Base-by-base conservation (phyloP, 352 stramenopile genomes). In the Pythium folliculosum region DNA sequence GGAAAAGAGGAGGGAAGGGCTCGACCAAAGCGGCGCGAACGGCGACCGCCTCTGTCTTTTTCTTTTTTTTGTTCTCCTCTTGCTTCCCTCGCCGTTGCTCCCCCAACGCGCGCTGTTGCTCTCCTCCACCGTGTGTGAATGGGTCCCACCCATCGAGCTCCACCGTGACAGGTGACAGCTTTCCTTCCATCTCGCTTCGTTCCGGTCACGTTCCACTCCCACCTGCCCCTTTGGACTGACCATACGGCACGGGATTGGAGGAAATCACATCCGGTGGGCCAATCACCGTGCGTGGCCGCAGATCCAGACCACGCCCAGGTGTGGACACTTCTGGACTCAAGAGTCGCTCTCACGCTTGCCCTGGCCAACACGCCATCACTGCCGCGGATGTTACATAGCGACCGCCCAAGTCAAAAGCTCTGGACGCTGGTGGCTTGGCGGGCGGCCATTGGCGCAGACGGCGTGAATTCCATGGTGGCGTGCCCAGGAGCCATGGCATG, bases 201-300 rank as follows among this genome's bases (percentile, higher is more conserved):
- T 67, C 61, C 61, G 40, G 2, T 27, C 52, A 48, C 52, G 61
- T 67, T 67, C 61, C 62, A 69, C 62, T 57, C 54, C 37, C 12
- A 21, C 50, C 61, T 61, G 61, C 56, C 53, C 62, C 27, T 57
- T 35, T 57, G 16, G 22, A 54, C 70, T 76, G 70, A 76, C 55
- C 70, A 73, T 16, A 63, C 53, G 17, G 25, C 4, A n/a, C 5
- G 1, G 50, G 48, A 76, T 76, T 76, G 60, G 70, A 27, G 51
- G 45, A 58, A 62, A 38, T 37, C 1, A 7, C 17, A 21, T 16
- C 8, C 5, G n/a, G 19, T 48, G 13, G 30, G 21, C 53, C 63
- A 69, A 57, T 65, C 45, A 53, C 13, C 14, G 23, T n/a, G 43
- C 40, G 12, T 7, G 3, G 30, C 4, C 21, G 22, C 52, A 56